phyloP scores from a whole-genome alignment of 306 rosid species.

The Lotus japonicus region DNA sequence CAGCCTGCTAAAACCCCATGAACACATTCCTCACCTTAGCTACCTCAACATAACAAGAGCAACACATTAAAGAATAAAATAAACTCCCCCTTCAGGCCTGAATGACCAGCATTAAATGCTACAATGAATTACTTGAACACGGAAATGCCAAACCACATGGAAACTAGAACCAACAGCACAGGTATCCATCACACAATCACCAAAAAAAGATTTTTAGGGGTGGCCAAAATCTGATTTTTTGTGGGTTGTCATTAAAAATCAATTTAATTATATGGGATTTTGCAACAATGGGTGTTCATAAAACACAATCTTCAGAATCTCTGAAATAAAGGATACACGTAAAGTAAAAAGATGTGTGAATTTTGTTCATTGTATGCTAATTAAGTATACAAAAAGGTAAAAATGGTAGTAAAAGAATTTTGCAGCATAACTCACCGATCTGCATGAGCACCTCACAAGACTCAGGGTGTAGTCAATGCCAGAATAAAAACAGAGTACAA shows the following conservation, averaged over 20 bases:
- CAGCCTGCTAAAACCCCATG: not conserved
- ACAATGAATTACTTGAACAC: constrained; percentile 27
- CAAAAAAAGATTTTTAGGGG: constrained; percentile 9
- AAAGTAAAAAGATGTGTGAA: constrained; percentile 1
- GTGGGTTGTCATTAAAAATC: not conserved
- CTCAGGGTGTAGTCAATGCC: constrained; percentile 39
- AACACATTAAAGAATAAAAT: not conserved
- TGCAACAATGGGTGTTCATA: constrained; percentile 15
- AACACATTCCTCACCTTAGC: constrained; percentile 19
- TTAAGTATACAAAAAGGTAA: not conserved
- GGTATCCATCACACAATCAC: not conserved
- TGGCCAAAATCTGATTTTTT: constrained; percentile 8
- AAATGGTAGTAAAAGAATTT: not conserved
- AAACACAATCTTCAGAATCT: constrained; percentile 39
- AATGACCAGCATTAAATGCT: constrained; percentile 20
- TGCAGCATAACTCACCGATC: constrained; percentile 41
- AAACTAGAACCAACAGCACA: constrained; percentile 4
- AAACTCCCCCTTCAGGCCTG: constrained; percentile 6
- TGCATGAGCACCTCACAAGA: constrained; percentile 12
- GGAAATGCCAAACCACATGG: constrained; percentile 31
- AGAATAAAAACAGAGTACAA: constrained; percentile 25
- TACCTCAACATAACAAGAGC: not conserved
- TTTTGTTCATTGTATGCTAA: constrained; percentile 20
- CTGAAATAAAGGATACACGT: constrained; percentile 24
- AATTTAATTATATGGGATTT: constrained; percentile 30